Percentiles rank a stretch among this genome's conserved stretches.
These are phyloP conservation scores for Phytophthora sp. DNA, from an alignment of 352 stramenopile species.

Conservation along the genomic window DNA sequence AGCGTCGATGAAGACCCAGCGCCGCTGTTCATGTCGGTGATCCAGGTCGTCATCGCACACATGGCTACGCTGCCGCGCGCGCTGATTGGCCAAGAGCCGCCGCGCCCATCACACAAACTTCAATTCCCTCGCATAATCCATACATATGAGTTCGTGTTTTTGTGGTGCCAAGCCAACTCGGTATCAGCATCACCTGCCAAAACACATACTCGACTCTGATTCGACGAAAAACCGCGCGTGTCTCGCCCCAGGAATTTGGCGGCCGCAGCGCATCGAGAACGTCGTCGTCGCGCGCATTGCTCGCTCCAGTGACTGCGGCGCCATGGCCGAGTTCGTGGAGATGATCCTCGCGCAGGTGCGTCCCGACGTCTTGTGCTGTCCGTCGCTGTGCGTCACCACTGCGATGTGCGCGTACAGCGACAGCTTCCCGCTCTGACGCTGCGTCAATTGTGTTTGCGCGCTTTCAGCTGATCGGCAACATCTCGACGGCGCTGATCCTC, in stretches of 20 bases:
- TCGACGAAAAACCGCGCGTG: constrained; percentile 13
- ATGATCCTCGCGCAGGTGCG: constrained; percentile 83
- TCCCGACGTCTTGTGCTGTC: background rate
- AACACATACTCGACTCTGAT: constrained; percentile 10
- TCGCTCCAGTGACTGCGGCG: constrained; percentile 1
- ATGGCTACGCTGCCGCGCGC: constrained; percentile 18
- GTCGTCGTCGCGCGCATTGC: background rate
- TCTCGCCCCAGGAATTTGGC: constrained; percentile 7
- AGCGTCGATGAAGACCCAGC: background rate
- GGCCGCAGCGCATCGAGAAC: background rate
- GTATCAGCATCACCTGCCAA: background rate
- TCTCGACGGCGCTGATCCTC: constrained; percentile 86
- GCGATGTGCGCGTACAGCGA: background rate
- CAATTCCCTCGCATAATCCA: constrained; percentile 22
- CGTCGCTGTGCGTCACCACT: background rate
- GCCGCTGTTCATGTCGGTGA: background rate
- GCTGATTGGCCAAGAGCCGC: constrained; percentile 14
- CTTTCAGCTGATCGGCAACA: constrained; percentile 84
- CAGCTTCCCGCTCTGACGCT: background rate
- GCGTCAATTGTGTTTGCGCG: background rate
- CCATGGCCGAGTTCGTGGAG: constrained; percentile 84
- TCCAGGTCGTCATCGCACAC: background rate
- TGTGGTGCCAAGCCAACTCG: background rate
- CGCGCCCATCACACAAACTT: constrained; percentile 25
- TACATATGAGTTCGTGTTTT: constrained; percentile 21